These are phyloP conservation scores for Fusarium illudens DNA, from an alignment of 2,329 filamentous ascomycete species.

Conservation along the genomic window DNA sequence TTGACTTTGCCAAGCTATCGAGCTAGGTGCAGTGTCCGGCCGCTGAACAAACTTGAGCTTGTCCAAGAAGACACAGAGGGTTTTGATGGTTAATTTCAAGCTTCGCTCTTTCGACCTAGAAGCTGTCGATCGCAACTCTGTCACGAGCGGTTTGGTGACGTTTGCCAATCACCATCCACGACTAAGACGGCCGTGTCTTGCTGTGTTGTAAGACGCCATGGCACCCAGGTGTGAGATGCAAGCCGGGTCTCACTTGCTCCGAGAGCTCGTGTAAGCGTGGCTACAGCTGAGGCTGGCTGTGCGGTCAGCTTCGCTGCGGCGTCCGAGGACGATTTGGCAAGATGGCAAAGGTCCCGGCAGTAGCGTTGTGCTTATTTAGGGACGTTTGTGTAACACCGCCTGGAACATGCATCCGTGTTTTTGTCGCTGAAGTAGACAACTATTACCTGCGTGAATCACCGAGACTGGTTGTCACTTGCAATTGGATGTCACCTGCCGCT, in stretches of 20 bases:
- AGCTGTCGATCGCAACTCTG: constrained; percentile 14
- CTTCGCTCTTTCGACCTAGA: background rate
- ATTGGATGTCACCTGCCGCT: no score
- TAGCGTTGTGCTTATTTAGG: background rate
- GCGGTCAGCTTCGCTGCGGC: constrained; percentile 10
- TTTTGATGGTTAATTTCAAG: constrained; percentile 1
- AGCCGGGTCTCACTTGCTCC: constrained; percentile 18
- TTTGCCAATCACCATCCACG: constrained; percentile 1
- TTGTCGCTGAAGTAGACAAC: background rate
- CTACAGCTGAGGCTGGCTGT: constrained; percentile 1
- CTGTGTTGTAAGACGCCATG: constrained; percentile 15
- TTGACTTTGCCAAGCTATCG: constrained; percentile 15
- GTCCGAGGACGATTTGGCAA: background rate
- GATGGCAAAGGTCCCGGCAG: background rate
- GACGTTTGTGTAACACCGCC: background rate
- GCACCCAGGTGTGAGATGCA: constrained; percentile 1
- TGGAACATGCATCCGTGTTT: background rate
- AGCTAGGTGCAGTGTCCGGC: constrained; percentile 10
- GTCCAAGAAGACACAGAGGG: background rate
- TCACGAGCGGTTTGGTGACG: background rate
- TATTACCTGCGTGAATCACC: background rate
- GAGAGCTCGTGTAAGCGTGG: background rate
- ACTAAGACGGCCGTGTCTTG: background rate
- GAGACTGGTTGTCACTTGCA: no score
- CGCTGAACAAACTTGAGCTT: constrained; percentile 7